Evolutionary conservation across 2,329 filamentous ascomycete genomes (phyloP).

Genomic region (Penicillium digitatum): DNA sequence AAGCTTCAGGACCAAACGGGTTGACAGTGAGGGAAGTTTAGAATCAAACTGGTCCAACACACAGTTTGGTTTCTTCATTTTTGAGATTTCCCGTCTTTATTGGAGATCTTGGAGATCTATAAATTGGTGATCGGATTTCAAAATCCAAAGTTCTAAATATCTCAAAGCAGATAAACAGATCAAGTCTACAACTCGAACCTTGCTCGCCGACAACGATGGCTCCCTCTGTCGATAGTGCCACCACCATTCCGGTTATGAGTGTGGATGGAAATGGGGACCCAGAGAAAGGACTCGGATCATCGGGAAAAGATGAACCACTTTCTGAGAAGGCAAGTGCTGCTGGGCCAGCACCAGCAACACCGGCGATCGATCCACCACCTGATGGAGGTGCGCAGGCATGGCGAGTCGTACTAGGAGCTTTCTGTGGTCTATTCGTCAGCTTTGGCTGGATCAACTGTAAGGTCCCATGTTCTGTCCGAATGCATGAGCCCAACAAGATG

Average conservation of each 20-base stretch:
- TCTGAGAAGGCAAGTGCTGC: not conserved
- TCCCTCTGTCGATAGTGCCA: conserved; percentile 8
- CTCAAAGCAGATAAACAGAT: not conserved
- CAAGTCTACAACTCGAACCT: not conserved
- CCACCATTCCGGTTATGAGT: conserved; percentile 10
- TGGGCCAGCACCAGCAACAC: not conserved
- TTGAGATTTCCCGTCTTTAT: not conserved
- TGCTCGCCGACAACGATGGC: not conserved
- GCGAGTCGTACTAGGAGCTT: conserved; percentile 49
- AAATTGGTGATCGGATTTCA: not conserved
- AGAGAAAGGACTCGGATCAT: conserved; percentile 10
- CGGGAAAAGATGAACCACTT: not conserved
- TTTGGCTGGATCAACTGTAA: conserved; percentile 52
- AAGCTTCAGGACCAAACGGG: not conserved
- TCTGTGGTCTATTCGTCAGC: conserved; percentile 47
- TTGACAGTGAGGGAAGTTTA: conserved; percentile 1
- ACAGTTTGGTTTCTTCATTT: conserved; percentile 2
- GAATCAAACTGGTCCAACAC: not conserved
- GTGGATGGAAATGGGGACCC: conserved; percentile 5
- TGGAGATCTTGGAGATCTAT: not conserved
- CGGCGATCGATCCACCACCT: conserved; percentile 18
- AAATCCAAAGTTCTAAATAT: not conserved
- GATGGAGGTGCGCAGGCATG: conserved; percentile 35
- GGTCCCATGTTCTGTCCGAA: not conserved
- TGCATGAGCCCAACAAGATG: not conserved